A percentile compares a stretch with the other conserved stretches of the same genome.
These are phyloP conservation scores for Zychaea mexicana DNA, from an alignment of 371 early-diverging fungal species.

Conservation along the genomic window DNA sequence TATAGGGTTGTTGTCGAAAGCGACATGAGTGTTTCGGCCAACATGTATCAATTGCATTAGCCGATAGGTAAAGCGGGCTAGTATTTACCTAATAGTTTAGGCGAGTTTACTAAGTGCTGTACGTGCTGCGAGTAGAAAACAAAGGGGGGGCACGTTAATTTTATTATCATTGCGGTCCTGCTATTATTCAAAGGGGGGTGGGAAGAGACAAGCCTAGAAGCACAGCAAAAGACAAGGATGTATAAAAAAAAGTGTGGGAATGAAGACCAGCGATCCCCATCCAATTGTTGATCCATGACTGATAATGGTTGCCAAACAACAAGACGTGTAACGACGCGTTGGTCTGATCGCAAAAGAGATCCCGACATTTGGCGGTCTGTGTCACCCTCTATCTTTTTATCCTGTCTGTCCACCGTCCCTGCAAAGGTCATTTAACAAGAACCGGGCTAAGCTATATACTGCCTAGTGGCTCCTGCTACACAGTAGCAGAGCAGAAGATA, in stretches of 20 bases:
- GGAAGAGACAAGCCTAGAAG: background rate
- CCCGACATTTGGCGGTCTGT: slow-evolving; percentile 15
- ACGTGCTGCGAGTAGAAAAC: no score
- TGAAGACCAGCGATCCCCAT: slow-evolving; percentile 11
- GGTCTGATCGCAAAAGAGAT: slow-evolving; percentile 17
- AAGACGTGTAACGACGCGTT: slow-evolving; percentile 7
- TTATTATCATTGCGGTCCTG: no score
- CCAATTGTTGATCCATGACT: slow-evolving; percentile 7
- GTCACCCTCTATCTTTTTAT: background rate
- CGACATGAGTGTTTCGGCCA: no score
- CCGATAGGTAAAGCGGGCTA: background rate
- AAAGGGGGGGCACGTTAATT: no score
- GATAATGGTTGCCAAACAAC: slow-evolving; percentile 2
- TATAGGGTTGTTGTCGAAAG: slow-evolving; percentile 1
- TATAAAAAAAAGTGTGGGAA: slow-evolving; percentile 6
- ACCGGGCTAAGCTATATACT: background rate
- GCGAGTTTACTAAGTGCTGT: background rate
- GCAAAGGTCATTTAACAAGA: background rate
- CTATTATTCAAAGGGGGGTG: background rate
- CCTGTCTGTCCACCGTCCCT: background rate
- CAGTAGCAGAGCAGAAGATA: background rate
- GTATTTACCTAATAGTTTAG: background rate
- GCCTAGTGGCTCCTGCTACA: no score
- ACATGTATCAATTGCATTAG: background rate
- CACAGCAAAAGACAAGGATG: no score